These are phyloP conservation scores for Thielaviopsis populi DNA, from an alignment of 2,329 filamentous ascomycete genomes.

Conservation along the genomic window DNA sequence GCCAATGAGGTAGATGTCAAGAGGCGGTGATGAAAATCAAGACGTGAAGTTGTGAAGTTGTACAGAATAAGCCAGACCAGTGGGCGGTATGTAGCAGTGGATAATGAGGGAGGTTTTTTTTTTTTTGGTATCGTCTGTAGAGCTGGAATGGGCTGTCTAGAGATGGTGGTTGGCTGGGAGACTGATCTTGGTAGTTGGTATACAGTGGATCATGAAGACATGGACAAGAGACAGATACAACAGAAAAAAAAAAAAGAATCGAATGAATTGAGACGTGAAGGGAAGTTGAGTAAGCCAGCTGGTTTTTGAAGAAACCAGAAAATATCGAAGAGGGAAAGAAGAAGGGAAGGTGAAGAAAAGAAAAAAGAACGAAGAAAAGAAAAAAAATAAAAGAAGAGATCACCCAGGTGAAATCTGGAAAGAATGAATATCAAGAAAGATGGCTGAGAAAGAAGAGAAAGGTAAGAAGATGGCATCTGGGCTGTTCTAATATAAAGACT, in stretches of 20 bases:
- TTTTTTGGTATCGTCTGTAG: background rate
- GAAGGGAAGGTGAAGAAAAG: slow-evolving; percentile 12
- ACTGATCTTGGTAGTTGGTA: background rate
- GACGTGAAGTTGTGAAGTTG: too few relatives aligned
- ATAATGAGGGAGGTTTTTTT: background rate
- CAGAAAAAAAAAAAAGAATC: background rate
- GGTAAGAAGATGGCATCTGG: slow-evolving; percentile 5
- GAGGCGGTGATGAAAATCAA: too few relatives aligned
- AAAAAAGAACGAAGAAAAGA: slow-evolving; percentile 8
- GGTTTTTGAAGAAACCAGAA: background rate
- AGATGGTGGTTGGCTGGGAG: background rate
- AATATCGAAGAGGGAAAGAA: background rate
- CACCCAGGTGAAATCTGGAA: slow-evolving; percentile 11
- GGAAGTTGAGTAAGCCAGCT: slow-evolving; percentile 6
- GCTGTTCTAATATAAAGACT: slow-evolving; percentile 10
- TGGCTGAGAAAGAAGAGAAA: slow-evolving; percentile 4
- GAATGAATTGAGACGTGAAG: background rate
- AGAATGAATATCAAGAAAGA: slow-evolving; percentile 8
- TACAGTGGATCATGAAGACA: background rate
- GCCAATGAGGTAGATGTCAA: too few relatives aligned
- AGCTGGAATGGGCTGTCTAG: background rate
- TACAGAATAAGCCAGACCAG: background rate
- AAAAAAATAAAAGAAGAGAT: slow-evolving; percentile 4
- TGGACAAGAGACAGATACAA: background rate
- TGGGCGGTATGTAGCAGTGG: background rate